These are phyloP conservation scores for Podospora pseudopauciseta DNA, from an alignment of 495 filamentous ascomycete genomes.

Conservation along the genomic window DNA sequence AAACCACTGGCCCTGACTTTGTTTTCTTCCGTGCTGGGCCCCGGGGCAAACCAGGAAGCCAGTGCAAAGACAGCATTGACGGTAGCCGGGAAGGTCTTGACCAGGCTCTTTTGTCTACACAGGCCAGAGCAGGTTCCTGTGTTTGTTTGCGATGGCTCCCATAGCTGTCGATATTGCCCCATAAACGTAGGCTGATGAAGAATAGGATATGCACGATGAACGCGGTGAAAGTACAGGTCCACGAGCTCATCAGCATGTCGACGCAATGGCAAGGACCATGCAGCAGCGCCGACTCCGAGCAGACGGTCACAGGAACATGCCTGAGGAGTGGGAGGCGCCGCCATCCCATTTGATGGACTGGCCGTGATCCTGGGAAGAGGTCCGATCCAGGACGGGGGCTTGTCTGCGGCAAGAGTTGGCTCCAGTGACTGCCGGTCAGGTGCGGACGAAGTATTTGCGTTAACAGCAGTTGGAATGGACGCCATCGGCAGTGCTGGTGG, in stretches of 20 bases:
- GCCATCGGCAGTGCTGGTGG: not conserved
- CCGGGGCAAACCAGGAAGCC: conserved; percentile 1
- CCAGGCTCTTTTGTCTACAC: not conserved
- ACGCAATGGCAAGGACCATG: conserved; percentile 6
- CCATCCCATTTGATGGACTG: not conserved
- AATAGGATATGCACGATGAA: conserved; percentile 10
- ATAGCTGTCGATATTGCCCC: conserved; percentile 4
- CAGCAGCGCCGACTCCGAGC: not conserved
- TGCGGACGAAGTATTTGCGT: not conserved
- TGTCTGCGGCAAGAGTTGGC: not conserved
- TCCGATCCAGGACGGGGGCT: not conserved
- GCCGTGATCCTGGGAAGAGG: not conserved
- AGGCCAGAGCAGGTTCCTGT: not conserved
- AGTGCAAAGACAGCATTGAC: conserved; percentile 12
- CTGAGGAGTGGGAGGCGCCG: not conserved
- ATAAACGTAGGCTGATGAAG: conserved; percentile 10
- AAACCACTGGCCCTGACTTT: not conserved
- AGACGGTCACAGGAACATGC: not conserved
- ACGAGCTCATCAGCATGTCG: conserved; percentile 9
- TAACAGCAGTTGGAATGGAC: not conserved
- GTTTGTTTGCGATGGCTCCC: conserved; percentile 1
- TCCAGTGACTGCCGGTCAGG: not conserved
- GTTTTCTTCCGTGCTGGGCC: not conserved
- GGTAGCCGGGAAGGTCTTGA: conserved; percentile 8
- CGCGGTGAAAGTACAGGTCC: conserved; percentile 5